A percentile compares a stretch with the other conserved stretches of the same genome.
Evolutionary conservation across 177 flowering plant genomes (phyloP).

Genomic region (Vitis hybrid): DNA sequence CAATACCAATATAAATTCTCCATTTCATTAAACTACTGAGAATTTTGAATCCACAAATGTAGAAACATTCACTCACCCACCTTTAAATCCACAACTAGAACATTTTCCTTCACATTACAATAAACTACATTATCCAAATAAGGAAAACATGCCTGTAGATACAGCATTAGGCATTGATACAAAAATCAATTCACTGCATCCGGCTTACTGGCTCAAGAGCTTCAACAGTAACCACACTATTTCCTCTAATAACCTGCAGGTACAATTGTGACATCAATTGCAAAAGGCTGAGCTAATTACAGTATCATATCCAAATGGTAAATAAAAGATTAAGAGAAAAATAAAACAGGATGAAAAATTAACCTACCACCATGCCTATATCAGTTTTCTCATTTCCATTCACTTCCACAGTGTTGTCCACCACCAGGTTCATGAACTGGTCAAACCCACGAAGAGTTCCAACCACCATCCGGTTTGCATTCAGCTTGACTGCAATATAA

Average conservation of each 20-base stretch:
- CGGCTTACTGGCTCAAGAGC: conserved; percentile 72
- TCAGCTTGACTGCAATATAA: conserved; percentile 70
- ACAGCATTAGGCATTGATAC: not conserved
- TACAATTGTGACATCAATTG: not conserved
- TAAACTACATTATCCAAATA: too few species aligned
- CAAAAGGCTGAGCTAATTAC: not conserved
- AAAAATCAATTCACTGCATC: conserved; percentile 16
- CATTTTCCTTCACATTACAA: too few species aligned
- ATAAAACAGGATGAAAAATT: not conserved
- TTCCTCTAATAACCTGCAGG: conserved; percentile 78
- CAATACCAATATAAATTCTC: too few species aligned
- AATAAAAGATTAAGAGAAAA: not conserved
- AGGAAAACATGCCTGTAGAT: too few species aligned
- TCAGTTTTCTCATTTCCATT: conserved; percentile 77
- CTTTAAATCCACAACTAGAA: too few species aligned
- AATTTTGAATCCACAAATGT: too few species aligned
- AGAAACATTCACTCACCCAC: too few species aligned
- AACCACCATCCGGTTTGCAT: conserved; percentile 76
- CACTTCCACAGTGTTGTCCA: conserved; percentile 79
- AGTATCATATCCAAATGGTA: not conserved
- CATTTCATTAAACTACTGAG: too few species aligned
- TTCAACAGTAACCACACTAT: conserved; percentile 83
- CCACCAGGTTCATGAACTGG: conserved; percentile 90
- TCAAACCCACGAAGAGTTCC: conserved; percentile 96
- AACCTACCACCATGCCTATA: conserved; percentile 88